Base-by-base conservation (phyloP, 331 rosid genomes). In the Pyracantha coccinea region DNA sequence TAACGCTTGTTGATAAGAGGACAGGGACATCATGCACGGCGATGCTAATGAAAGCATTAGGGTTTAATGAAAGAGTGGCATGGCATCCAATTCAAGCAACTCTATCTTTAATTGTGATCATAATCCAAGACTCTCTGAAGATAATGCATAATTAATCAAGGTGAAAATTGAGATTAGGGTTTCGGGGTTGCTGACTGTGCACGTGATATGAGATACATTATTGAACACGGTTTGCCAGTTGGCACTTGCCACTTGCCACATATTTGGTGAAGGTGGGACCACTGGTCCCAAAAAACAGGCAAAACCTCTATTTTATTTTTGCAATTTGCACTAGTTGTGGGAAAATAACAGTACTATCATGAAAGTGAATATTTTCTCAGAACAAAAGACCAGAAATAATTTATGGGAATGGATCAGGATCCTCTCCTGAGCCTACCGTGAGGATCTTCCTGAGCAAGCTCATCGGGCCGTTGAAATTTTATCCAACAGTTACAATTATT, bases 321-420 rank as follows among this genome's bases (percentile, higher is more conserved):
- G 59, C 75, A 67, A 67, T 41, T 28, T 73, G 82, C 55, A 50
- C 71, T 11, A 67, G 38, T 62, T 31, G 79, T 8, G 38, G 7
- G 20, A 31, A 24, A 28, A 4, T 15, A 68, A 53, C 50, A 53
- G 50, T 41, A 8, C 12, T 41, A 41, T 41, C 41, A 33, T 23
- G 20, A 24, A 70, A 7, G 3, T 16, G 6, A 70, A 69, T 47
- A 25, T 52, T 69, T 45, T 44, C 10, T n/a, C n/a, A n/a, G n/a
- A 28, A 2, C 29, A 28, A 28, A 28, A 28, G 29, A 28, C 29
- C 29, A 28, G 3, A 28, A 28, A 28, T 28, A 28, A n/a, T n/a
- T n/a, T n/a, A n/a, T n/a, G n/a, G n/a, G n/a, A n/a, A n/a, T n/a
- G n/a, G n/a, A n/a, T n/a, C n/a, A n/a, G n/a, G n/a, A n/a, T n/a